Evolutionary conservation across 805 yeast species (phyloP).

Genomic region (Candida michaelii): DNA sequence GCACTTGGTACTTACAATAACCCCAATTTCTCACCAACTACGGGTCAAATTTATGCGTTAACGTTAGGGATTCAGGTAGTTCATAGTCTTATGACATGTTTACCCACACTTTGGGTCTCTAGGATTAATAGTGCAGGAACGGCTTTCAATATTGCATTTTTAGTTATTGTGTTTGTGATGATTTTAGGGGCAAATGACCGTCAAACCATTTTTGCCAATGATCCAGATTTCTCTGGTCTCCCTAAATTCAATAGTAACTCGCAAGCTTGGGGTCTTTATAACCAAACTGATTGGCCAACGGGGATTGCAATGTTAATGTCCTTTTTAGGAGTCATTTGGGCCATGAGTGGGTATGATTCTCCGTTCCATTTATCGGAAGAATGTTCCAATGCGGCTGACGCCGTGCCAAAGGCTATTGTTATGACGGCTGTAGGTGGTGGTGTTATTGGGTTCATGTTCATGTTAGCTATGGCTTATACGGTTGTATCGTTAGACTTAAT

Average conservation of each 20-base stretch:
- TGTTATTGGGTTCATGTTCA: slow-evolving; percentile 53
- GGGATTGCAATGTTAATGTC: slow-evolving; percentile 59
- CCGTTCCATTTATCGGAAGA: slow-evolving; percentile 78
- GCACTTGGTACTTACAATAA: slow-evolving; percentile 47
- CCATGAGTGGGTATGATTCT: slow-evolving; percentile 74
- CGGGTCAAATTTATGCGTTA: slow-evolving; percentile 52
- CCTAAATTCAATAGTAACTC: slow-evolving; percentile 51
- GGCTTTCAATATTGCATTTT: slow-evolving; percentile 46
- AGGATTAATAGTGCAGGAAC: slow-evolving; percentile 52
- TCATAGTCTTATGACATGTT: slow-evolving; percentile 48
- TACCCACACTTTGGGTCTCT: slow-evolving; percentile 57
- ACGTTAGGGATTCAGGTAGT: slow-evolving; percentile 50
- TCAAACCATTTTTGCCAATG: slow-evolving; percentile 20
- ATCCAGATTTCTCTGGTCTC: slow-evolving; percentile 13
- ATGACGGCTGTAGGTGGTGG: slow-evolving; percentile 59
- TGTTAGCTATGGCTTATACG: slow-evolving; percentile 62
- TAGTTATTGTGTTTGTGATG: slow-evolving; percentile 52
- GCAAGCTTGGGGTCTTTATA: slow-evolving; percentile 54
- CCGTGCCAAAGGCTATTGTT: slow-evolving; percentile 68
- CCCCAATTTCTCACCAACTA: slow-evolving; percentile 39
- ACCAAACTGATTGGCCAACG: slow-evolving; percentile 62
- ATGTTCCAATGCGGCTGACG: slow-evolving; percentile 59
- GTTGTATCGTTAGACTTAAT: slow-evolving; percentile 49
- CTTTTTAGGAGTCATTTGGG: slow-evolving; percentile 64
- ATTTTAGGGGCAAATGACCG: slow-evolving; percentile 55